phyloP scores from a whole-genome alignment of 768 basidiomycete species.

The Collybia sp. region DNA sequence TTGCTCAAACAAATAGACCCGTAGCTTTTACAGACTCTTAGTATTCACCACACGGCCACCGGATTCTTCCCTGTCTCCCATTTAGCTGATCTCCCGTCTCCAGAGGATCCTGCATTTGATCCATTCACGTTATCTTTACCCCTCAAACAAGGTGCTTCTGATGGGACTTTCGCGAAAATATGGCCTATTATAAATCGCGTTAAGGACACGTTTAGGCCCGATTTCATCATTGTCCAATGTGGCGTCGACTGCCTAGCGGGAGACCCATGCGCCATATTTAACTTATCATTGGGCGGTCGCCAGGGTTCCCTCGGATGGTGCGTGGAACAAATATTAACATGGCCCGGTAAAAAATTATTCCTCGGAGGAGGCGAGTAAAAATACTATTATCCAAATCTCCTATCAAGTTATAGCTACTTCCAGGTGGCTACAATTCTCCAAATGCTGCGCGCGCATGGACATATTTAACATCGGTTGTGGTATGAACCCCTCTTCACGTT shows the following conservation, averaged over 20 bases:
- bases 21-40: conserved; percentile 54
- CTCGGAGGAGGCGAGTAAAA: conserved; percentile 64
- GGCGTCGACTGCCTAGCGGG: conserved; percentile 86
- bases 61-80: conserved; percentile 79
- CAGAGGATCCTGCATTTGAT: conserved; percentile 33
- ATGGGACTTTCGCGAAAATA: conserved; percentile 53
- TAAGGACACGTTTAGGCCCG: conserved; percentile 59
- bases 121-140: conserved; percentile 80
- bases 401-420: conserved; percentile 9
- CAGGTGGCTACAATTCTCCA: conserved; percentile 79
- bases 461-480: conserved; percentile 71
- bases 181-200: conserved; percentile 65
- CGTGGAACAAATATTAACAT: conserved; percentile 45
- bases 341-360: conserved; percentile 62
- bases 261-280: conserved; percentile 73
- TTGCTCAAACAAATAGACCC: not conserved
- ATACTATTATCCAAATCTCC: conserved; percentile 3
- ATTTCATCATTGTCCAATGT: conserved; percentile 80
- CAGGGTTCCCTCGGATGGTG: conserved; percentile 73
- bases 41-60: conserved; percentile 77
- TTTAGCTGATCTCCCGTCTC: conserved; percentile 39
- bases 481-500: conserved; percentile 31
- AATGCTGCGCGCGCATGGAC: conserved; percentile 89
- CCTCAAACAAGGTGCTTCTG: conserved; percentile 65
- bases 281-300: conserved; percentile 55